Evolutionary conservation across 1,284 basidiomycete genomes (phyloP), one percentile per base, ranked within the genome.

Genomic region (Moesziomyces sp.): DNA sequence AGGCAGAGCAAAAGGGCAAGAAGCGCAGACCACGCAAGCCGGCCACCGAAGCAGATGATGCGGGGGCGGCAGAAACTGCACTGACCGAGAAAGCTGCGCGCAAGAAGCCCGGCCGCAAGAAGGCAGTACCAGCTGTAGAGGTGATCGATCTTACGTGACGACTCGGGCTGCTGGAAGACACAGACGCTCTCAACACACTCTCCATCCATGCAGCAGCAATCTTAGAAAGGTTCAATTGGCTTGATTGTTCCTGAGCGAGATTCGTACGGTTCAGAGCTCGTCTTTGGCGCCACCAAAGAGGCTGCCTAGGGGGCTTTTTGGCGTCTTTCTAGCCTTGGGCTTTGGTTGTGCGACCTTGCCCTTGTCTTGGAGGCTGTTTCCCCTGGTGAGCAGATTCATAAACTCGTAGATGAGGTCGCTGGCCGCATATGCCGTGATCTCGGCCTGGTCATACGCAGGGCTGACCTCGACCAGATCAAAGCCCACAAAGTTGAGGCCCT

Each of bases 381-480:
- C 57, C 8, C 57, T 34, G 16, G 65, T 63, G 19, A 73, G 18
- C 21, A 76, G 56, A 46, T 72, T 73, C 59, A 80, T 64, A 28
- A 80, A 72, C 26, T 80, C 74, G 49, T 58, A 76, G 28, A 80
- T 58, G 38, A 80, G 47, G 49, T 79, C 77, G 42, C 74, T 73
- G 0, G 78, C 77, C 3, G 74, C 74, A 45, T 75, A 63, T 18
- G 73, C 73, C 13, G 78, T 79, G 57, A 79, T 69, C 52, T 75
- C 72, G 18, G 76, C 67, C 45, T 77, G 66, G 28, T 79, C 75
- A n/a, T 80, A 75, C 9, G 70, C 53, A 18, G 77, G 77, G 30
- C 62, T 65, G 8, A 80, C 76, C 46, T 77, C 78, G 45, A 78
- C 78, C 40, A 79, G 47, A 23, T 79, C 78, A 21, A 76, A 78